Base-by-base conservation (phyloP, 2,329 filamentous ascomycete genomes). In the Thermoascus crustaceus region DNA sequence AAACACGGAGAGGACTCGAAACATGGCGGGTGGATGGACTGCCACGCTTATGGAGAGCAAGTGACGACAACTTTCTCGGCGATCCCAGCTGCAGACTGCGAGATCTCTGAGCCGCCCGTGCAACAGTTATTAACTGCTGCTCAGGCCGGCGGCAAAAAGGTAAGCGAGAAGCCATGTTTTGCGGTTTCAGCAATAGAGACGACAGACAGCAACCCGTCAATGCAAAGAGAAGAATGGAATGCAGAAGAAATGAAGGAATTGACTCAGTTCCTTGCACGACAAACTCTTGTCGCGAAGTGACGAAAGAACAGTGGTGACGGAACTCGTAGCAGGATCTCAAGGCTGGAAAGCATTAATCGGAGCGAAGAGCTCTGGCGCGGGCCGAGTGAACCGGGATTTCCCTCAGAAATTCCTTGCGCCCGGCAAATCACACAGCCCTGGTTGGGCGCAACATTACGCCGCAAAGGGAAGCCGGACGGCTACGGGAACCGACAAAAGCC, bases 131-230 rank as follows among this genome's bases (percentile, higher is more conserved):
- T 42, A 60, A 35, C 31, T 47, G 47, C 40, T 60, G 58, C 40
- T 40, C 51, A 23, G 57, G 49, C 34, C 61, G 49, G 47, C 53
- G 57, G 34, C 48, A 43, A 29, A 63, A 41, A 37, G 60, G 54
- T 45, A 63, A 50, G 44, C 61, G 57, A 54, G 55, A 55, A 50
- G 58, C 55, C 61, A 64, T 64, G 42, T 34, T 54, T 34, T 48
- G 31, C 9, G 16, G 9, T 22, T 9, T 40, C 14, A 29, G 25
- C 30, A 38, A 34, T 22, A 17, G 18, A 18, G 30, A 13, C 24
- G 16, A 30, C 27, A 30, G 6, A 32, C 19, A 30, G 31, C 23
- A 25, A 30, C 27, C 34, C 18, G 23, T 21, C 33, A 42, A 23
- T 32, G 14, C 17, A 14, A 34, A 21, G 21, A 11, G 32, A 27